Base-by-base conservation (phyloP, 2,329 filamentous ascomycete species). In the Diplodia mutila region DNA sequence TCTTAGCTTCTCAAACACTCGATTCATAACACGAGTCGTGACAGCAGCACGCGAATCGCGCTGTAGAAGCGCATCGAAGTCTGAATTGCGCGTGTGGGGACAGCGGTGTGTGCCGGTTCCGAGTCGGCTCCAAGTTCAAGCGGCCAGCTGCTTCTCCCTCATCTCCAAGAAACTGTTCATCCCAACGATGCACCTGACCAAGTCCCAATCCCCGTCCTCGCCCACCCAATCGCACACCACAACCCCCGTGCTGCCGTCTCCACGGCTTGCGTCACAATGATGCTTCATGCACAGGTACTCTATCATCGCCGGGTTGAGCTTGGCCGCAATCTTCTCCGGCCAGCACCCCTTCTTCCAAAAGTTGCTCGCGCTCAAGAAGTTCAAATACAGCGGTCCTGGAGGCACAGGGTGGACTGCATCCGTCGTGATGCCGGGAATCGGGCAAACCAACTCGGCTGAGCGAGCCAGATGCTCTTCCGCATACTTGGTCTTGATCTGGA, bases 221-320 rank as follows among this genome's bases (percentile, higher is more conserved):
- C 95, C 95, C 61, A 97, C 94, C 92, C 92, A 97, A 79, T 99
- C 95, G 69, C 91, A 95, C 29, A 98, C 90, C 53, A 98, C 89
- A 68, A 98, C 88, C 4, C 95, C 95, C 1, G 94, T 96, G 6
- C 88, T 86, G 32, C 91, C 93, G 74, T 93, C 89, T 1, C 90
- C 89, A 39, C 89, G 37, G 66, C 69, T 68, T 18, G 51, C 69
- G 11, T 59, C 66, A 3, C 49, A 68, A 46, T 51, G 80, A 73
- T 89, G 86, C 67, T 80, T 83, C 69, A 80, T 78, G 71, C 86
- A 87, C 64, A 90, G 74, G 76, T 87, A 87, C 69, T 85, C 83
- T 51, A 86, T 82, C n/a, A 85, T 86, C 1, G 90, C 89, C 21
- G 94, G 91, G 81, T 98, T 98, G 59, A 97, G 85, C 81, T 91